These are phyloP conservation scores for Glycyrrhiza uralensis DNA, from an alignment of 306 rosid genomes.

Conservation along the genomic window DNA sequence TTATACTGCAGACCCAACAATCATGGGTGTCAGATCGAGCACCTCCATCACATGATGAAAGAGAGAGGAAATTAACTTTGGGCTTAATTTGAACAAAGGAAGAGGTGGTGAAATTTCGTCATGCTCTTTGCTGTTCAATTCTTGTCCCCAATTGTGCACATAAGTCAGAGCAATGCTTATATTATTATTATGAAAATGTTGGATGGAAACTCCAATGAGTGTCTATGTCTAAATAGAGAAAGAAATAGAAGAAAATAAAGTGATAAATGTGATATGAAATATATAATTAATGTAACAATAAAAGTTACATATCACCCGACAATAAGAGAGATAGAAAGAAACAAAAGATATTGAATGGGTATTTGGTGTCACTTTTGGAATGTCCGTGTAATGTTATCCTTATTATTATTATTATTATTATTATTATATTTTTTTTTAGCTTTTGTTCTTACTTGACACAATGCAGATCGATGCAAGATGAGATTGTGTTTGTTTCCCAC, in stretches of 20 bases:
- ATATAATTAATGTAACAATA: no score
- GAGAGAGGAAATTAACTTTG: not conserved
- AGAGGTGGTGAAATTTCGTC: conserved; percentile 21
- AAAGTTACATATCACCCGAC: no score
- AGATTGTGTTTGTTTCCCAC: not conserved
- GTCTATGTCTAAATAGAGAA: no score
- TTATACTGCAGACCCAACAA: conserved; percentile 42
- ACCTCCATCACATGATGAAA: conserved; percentile 38
- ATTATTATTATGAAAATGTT: no score
- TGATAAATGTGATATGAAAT: no score
- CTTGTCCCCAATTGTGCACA: conserved; percentile 20
- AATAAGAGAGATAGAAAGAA: no score
- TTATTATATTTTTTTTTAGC: not conserved
- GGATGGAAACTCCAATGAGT: no score
- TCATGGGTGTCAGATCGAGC: conserved; percentile 65
- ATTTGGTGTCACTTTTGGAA: no score
- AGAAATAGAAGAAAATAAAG: no score
- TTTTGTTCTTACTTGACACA: conserved; percentile 24
- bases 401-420: no score
- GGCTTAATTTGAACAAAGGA: conserved; percentile 25
- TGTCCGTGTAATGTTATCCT: no score
- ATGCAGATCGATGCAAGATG: conserved; percentile 3
- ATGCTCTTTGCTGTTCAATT: conserved; percentile 21
- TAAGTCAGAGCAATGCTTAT: not conserved
- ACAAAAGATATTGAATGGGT: no score